Evolutionary conservation across 2,329 filamentous ascomycete species (phyloP).

Genomic region (Rhinocladiella mackenziei): DNA sequence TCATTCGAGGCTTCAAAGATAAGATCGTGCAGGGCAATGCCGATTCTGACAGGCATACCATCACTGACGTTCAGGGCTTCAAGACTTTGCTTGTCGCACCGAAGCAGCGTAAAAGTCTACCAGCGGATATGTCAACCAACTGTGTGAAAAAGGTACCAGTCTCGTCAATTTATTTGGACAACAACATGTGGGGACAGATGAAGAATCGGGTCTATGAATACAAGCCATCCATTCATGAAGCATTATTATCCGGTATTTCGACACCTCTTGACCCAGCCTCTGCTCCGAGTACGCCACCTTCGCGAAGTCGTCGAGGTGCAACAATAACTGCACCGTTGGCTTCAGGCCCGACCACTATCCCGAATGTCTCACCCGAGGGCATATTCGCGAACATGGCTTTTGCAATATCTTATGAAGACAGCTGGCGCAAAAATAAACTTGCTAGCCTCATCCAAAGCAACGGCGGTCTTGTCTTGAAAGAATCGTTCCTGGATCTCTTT

Average conservation of each 20-base stretch:
- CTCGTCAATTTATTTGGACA: conserved; percentile 45
- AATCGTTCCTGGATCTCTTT: conserved; percentile 81
- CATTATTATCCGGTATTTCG: conserved; percentile 30
- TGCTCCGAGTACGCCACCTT: conserved; percentile 46
- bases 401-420: conserved; percentile 69
- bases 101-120: conserved; percentile 43
- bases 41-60: conserved; percentile 17
- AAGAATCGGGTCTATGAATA: conserved; percentile 39
- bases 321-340: conserved; percentile 15
- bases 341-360: background rate
- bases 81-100: conserved; percentile 40
- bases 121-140: conserved; percentile 32
- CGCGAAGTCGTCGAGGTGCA: conserved; percentile 36
- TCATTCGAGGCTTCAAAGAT: conserved; percentile 41
- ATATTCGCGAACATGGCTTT: conserved; percentile 82
- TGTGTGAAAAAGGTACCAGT: conserved; percentile 42
- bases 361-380: conserved; percentile 29
- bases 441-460: conserved; percentile 62
- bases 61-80: conserved; percentile 44
- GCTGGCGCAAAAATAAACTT: conserved; percentile 54
- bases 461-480: conserved; percentile 67
- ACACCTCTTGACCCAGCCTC: conserved; percentile 41
- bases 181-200: conserved; percentile 44
- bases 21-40: conserved; percentile 33
- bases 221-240: conserved; percentile 26